Conservation (phyloP, 192 early-diverging fungal species). For the Backusella westeae region DNA sequence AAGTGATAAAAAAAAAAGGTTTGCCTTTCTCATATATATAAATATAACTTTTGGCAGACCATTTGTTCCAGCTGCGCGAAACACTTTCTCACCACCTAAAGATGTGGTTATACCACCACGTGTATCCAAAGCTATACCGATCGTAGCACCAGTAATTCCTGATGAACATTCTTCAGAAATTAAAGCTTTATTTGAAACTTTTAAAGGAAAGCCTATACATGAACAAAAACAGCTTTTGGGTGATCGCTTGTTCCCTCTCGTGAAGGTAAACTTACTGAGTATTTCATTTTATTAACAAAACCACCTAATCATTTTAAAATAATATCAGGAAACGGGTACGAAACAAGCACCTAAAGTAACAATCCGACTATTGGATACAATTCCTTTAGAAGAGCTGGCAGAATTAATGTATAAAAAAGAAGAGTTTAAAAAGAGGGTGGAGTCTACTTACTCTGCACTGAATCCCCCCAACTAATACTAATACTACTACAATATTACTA, state of each 20-base stretch:
- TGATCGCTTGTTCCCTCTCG: conserved; percentile 39
- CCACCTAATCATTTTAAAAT: neutral
- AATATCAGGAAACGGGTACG: conserved; percentile 22
- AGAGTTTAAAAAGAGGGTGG: conserved; percentile 28
- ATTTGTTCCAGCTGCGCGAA: neutral
- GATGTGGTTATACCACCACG: conserved; percentile 20
- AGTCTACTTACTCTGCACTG: conserved; percentile 10
- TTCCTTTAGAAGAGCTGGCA: conserved; percentile 36
- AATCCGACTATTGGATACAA: conserved; percentile 40
- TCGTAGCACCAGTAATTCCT: conserved; percentile 27
- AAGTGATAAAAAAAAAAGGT: neutral
- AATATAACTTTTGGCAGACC: neutral
- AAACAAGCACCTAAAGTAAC: conserved; percentile 41
- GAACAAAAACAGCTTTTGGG: conserved; percentile 45
- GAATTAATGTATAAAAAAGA: conserved; percentile 39
- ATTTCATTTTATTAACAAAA: no score
- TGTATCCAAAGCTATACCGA: conserved; percentile 33
- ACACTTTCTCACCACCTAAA: neutral
- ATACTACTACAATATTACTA: neutral
- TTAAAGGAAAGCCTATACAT: conserved; percentile 30
- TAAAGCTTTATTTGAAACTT: conserved; percentile 13
- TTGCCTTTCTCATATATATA: neutral
- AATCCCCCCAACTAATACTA: neutral
- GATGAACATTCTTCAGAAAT: neutral
- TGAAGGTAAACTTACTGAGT: conserved; percentile 29